Evolutionary conservation across 106 monocot genomes (phyloP), one percentile per base, ranked within the genome.

Genomic region (Amphibolis antarctica): DNA sequence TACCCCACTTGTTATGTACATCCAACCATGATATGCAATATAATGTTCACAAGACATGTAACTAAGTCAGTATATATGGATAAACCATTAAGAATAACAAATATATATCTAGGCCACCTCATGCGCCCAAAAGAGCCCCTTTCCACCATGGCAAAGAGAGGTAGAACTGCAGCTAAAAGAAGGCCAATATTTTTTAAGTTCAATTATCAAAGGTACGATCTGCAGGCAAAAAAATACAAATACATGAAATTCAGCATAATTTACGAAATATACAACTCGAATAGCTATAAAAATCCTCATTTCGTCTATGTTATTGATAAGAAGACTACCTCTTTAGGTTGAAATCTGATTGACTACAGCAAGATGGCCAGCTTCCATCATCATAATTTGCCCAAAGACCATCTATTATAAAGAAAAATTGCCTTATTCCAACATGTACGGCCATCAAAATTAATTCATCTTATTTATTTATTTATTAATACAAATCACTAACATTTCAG

Each of bases 311-410:
- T 21, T 1, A 1, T 1, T 3, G 51, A 42, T 19, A 31, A 13
- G 50, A 24, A 26, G 46, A 69, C 46, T 50, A 83, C 96, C 86
- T 90, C 82, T 53, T 86, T 80, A 78, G 46, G 53, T 87, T 82
- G 64, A 90, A 98, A 18, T 67, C 60, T 29, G 69, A 45, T 17
- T 53, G 53, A 47, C 59, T 78, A 63, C 96, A 98, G 73, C 96
- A 98, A 52, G 90, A 42, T 48, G 96, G 96, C 86, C 90, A 90
- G 59, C 42, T 84, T 68, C 96, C 96, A 77, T 98, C 90, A 77
- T 98, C 50, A 54, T 90, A 98, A 70, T 90, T 76, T n/a, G 86
- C 20, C 96, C 96, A 98, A 14, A 98, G 82, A 26, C 96, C 96
- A 79, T 98, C 96, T 98, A 78, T 78, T 7, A 7, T 36, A 36